Conservation (phyloP, 208 protist genomes). For the Tritrichomonas foetus region DNA sequence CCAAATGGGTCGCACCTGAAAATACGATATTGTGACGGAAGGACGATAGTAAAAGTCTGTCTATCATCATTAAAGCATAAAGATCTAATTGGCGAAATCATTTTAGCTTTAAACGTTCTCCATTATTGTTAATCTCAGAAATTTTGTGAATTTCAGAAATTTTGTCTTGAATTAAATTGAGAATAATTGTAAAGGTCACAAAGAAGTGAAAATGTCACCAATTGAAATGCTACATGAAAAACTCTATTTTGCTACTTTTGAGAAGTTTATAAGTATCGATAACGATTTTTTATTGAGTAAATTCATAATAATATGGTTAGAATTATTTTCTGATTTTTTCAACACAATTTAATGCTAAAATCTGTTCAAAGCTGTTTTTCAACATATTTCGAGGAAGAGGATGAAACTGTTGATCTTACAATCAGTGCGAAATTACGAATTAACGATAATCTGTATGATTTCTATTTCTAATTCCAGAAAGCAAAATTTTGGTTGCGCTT, state of each 20-base stretch:
- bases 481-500: not conserved
- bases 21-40: constrained; percentile 17
- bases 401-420: not conserved
- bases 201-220: no score
- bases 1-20: constrained; percentile 31
- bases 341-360: no score
- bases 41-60: constrained; percentile 27
- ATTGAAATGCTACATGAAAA: no score
- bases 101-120: not conserved
- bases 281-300: no score
- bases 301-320: no score
- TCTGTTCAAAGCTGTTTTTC: not conserved
- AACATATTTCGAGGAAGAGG: not conserved
- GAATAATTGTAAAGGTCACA: no score
- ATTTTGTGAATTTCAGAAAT: no score
- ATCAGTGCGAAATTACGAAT: not conserved
- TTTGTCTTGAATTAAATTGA: no score
- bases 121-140: no score
- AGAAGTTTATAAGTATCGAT: no score
- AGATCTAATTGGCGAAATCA: constrained; percentile 32
- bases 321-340: no score
- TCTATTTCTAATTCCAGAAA: not conserved
- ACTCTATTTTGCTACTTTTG: no score
- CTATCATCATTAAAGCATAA: constrained; percentile 33
- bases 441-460: not conserved